Conservation (phyloP, 257 asterid species). For the Rhazya stricta region DNA sequence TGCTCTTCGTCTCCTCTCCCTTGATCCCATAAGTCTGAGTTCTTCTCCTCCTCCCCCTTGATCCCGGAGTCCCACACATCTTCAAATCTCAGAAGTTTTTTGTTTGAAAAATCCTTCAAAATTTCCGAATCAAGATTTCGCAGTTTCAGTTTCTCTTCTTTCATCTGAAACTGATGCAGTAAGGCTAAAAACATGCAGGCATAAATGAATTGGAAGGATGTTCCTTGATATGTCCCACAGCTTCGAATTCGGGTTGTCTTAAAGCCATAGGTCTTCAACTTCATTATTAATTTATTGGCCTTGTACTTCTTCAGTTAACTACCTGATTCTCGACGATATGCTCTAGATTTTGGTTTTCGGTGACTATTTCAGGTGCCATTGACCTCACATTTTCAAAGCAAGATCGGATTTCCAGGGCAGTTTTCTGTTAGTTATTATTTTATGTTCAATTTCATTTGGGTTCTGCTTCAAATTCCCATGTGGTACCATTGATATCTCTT, state of each 20-base stretch:
- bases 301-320: background rate
- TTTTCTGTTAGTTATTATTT: background rate
- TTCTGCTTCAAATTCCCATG: constrained; percentile 4
- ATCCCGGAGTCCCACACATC: background rate
- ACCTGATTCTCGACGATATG: background rate
- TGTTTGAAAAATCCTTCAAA: background rate
- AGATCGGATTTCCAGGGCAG: background rate
- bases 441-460: constrained; percentile 1
- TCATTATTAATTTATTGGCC: background rate
- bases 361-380: background rate
- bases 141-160: background rate
- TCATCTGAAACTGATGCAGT: background rate
- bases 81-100: background rate
- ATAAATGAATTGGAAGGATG: background rate
- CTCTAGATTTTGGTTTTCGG: background rate
- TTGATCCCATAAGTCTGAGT: too few species aligned
- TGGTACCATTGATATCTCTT: background rate
- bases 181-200: background rate
- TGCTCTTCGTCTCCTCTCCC: too few species aligned
- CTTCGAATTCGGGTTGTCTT: background rate
- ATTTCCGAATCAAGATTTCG: background rate
- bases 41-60: background rate
- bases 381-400: background rate
- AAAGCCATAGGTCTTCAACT: background rate
- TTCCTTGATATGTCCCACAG: background rate